A percentile compares a stretch with the other conserved stretches of the same genome.
phyloP scores from a whole-genome alignment of 192 early-diverging fungal genomes.

The Chytriomyces sp. region DNA sequence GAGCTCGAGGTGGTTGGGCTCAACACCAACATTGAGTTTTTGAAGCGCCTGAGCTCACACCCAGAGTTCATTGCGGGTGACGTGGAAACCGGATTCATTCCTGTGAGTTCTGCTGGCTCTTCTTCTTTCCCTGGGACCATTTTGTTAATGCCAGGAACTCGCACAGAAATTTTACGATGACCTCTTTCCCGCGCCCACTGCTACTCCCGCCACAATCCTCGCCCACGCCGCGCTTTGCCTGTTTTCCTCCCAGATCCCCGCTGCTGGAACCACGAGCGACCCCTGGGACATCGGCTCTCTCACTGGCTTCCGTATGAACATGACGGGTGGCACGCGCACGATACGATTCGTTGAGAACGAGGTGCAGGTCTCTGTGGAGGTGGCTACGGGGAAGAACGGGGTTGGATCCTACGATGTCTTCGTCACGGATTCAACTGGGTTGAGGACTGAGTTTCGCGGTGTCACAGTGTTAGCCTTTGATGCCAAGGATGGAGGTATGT shows the following conservation, averaged over 20 bases:
- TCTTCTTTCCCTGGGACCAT: not conserved
- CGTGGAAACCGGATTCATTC: conserved; percentile 94
- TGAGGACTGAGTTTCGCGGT: conserved; percentile 15
- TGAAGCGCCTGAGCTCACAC: conserved; percentile 75
- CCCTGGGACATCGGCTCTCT: conserved; percentile 46
- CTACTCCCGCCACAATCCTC: conserved; percentile 51
- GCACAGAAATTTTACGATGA: conserved; percentile 65
- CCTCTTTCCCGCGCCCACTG: conserved; percentile 52
- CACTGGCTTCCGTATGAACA: conserved; percentile 55
- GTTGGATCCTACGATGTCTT: conserved; percentile 1
- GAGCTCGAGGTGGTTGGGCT: conserved; percentile 89
- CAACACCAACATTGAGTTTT: conserved; percentile 92
- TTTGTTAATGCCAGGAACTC: not conserved
- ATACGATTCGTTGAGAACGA: conserved; percentile 29
- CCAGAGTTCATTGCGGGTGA: conserved; percentile 83
- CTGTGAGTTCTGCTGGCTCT: not conserved
- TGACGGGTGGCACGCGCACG: not conserved
- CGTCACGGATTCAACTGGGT: conserved; percentile 9
- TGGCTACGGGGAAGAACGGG: not conserved
- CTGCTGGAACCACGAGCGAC: conserved; percentile 31
- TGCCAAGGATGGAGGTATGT: not conserved
- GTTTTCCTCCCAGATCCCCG: conserved; percentile 7
- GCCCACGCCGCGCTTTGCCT: conserved; percentile 70
- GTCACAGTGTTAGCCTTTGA: conserved; percentile 1
- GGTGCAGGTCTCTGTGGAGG: conserved; percentile 6